phyloP scores from a whole-genome alignment of 2,329 filamentous ascomycete genomes.

The Furcasterigmium sp. region DNA sequence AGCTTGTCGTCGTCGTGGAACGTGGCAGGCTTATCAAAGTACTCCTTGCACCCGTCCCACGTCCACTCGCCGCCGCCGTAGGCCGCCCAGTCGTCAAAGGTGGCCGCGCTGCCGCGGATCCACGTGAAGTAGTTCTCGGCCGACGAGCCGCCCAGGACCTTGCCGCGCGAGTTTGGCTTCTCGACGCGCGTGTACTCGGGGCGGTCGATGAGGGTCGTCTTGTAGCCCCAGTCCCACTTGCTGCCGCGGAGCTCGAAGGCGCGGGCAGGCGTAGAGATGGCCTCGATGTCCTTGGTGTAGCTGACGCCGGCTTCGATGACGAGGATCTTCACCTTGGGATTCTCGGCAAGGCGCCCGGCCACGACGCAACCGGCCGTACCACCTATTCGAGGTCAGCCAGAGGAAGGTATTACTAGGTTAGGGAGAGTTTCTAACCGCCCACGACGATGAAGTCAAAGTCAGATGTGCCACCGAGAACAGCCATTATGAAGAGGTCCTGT shows the following conservation, averaged over 20 bases:
- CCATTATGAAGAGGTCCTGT: no score
- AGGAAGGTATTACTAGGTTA: neutral
- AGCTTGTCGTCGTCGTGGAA: constrained; percentile 50
- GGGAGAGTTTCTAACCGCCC: constrained; percentile 12
- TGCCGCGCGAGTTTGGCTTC: constrained; percentile 58
- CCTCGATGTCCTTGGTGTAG: constrained; percentile 42
- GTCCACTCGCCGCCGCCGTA: constrained; percentile 64
- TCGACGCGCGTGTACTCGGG: constrained; percentile 56
- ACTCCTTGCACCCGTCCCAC: constrained; percentile 44
- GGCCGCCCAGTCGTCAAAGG: constrained; percentile 66
- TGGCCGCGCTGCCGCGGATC: constrained; percentile 51
- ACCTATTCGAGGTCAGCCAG: constrained; percentile 11
- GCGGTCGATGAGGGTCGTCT: constrained; percentile 55
- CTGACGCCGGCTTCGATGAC: constrained; percentile 42
- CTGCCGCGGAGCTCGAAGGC: constrained; percentile 49
- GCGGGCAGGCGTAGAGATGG: constrained; percentile 46
- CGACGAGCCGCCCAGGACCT: constrained; percentile 52
- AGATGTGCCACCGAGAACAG: constrained; percentile 6
- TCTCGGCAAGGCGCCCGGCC: constrained; percentile 29
- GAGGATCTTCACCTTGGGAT: constrained; percentile 25
- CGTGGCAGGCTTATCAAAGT: constrained; percentile 39
- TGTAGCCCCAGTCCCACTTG: constrained; percentile 56
- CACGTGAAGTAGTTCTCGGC: constrained; percentile 61
- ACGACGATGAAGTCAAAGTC: constrained; percentile 34
- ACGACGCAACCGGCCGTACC: constrained; percentile 31